A percentile compares a stretch with the other conserved stretches of the same genome.
phyloP scores from a whole-genome alignment of 2,329 filamentous ascomycete species.

The Pyrenophora tritici-repentis region DNA sequence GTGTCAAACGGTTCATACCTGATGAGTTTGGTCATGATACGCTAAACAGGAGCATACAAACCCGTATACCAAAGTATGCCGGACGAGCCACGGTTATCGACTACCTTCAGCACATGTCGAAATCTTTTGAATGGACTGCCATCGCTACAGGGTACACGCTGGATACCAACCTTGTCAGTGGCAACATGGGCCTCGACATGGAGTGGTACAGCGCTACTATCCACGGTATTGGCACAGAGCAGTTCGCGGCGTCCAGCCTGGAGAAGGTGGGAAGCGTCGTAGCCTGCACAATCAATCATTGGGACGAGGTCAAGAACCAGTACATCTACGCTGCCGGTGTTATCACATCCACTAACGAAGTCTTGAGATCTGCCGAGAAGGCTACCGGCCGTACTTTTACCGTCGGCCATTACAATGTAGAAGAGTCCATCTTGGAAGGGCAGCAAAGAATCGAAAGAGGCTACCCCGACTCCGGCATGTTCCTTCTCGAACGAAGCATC shows the following conservation, averaged over 20 bases:
- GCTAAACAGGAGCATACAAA: constrained; percentile 37
- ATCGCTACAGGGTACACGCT: constrained; percentile 44
- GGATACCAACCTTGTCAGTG: constrained; percentile 38
- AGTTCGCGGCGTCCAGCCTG: constrained; percentile 45
- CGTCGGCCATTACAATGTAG: constrained; percentile 38
- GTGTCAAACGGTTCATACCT: constrained; percentile 50
- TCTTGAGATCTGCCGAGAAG: constrained; percentile 39
- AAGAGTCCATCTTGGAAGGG: constrained; percentile 45
- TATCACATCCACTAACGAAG: constrained; percentile 40
- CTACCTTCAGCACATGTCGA: constrained; percentile 30
- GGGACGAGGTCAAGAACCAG: constrained; percentile 42
- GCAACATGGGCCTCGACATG: constrained; percentile 46
- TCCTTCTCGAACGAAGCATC: constrained; percentile 46
- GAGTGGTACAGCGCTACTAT: constrained; percentile 49
- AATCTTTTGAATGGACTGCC: constrained; percentile 41
- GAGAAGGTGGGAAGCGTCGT: constrained; percentile 39
- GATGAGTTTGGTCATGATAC: constrained; percentile 49
- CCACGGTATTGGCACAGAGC: constrained; percentile 42
- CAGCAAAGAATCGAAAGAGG: constrained; percentile 43
- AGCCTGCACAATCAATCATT: constrained; percentile 32
- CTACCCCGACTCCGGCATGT: constrained; percentile 47
- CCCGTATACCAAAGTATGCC: constrained; percentile 34
- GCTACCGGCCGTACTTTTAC: constrained; percentile 35
- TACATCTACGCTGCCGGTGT: constrained; percentile 44
- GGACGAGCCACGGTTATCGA: constrained; percentile 38